Conservation (phyloP, 2,329 filamentous ascomycete genomes). For the Waltergamsia citrina region DNA sequence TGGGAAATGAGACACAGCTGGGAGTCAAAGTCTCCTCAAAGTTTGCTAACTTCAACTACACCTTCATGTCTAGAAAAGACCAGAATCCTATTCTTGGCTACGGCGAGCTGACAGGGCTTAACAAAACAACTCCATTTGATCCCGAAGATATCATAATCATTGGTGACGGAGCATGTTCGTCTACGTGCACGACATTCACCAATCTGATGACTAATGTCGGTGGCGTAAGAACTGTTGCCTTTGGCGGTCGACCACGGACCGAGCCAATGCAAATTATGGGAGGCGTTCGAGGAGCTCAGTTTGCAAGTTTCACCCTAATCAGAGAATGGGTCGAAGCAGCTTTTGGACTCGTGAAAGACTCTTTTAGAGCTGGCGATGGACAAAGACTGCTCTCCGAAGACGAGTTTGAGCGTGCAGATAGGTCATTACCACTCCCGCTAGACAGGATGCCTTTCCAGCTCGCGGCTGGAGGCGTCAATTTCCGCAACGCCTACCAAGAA, state of each 20-base stretch:
- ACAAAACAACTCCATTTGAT: neutral
- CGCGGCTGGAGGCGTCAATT: neutral
- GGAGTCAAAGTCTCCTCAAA: neutral
- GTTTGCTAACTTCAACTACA: neutral
- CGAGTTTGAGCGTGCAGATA: too few species aligned
- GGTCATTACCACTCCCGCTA: neutral
- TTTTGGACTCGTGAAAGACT: too few species aligned
- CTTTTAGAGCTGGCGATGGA: too few species aligned
- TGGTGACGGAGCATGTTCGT: neutral
- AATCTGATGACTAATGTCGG: slow-evolving; percentile 2
- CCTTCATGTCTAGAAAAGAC: neutral
- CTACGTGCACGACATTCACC: slow-evolving; percentile 1
- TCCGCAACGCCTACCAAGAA: neutral
- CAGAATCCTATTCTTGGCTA: neutral
- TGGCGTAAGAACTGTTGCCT: neutral
- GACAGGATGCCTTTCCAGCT: neutral
- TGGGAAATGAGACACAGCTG: neutral
- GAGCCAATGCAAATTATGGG: slow-evolving; percentile 1
- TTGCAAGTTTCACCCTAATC: neutral
- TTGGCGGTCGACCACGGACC: neutral
- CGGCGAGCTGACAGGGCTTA: neutral
- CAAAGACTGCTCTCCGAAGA: too few species aligned
- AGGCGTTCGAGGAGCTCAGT: neutral
- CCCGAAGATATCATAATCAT: slow-evolving; percentile 1
- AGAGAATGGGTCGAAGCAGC: too few species aligned